A percentile compares a stretch with the other conserved stretches of the same genome.
Evolutionary conservation across 1,284 basidiomycete genomes (phyloP).

Genomic region (Tylopilus orsonianus): DNA sequence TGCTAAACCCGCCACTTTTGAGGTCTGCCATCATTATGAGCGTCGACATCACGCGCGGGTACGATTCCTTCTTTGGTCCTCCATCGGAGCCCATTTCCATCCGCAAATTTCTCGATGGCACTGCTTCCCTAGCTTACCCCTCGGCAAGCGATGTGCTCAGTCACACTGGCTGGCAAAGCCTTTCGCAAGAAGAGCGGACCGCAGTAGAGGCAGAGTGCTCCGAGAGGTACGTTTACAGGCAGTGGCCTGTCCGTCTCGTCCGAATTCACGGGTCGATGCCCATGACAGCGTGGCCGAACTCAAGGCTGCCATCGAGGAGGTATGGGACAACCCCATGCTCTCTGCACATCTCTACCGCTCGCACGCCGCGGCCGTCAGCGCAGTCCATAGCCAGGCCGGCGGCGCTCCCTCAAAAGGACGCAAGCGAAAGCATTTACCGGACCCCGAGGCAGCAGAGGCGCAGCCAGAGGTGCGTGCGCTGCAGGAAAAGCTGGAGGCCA

Average conservation of each 20-base stretch:
- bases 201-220: conserved; percentile 41
- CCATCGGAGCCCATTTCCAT: conserved; percentile 51
- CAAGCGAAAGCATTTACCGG: conserved; percentile 44
- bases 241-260: not conserved
- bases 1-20: too few relatives aligned
- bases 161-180: conserved; percentile 26
- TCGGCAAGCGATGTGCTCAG: conserved; percentile 12
- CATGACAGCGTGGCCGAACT: conserved; percentile 55
- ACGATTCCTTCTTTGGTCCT: conserved; percentile 48
- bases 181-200: conserved; percentile 29
- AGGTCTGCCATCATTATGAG: conserved; percentile 26
- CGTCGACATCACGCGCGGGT: conserved; percentile 26
- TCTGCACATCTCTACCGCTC: conserved; percentile 55
- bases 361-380: conserved; percentile 49
- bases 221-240: conserved; percentile 33
- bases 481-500: conserved; percentile 47
- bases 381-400: conserved; percentile 45
- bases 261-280: not conserved
- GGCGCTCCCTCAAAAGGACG: conserved; percentile 39
- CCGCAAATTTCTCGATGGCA: conserved; percentile 40
- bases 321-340: conserved; percentile 55
- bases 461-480: conserved; percentile 45
- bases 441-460: conserved; percentile 33
- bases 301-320: conserved; percentile 42
- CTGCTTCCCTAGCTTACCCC: conserved; percentile 14